phyloP scores from a whole-genome alignment of 2,329 filamentous ascomycete species.

The Apiospora sp. region DNA sequence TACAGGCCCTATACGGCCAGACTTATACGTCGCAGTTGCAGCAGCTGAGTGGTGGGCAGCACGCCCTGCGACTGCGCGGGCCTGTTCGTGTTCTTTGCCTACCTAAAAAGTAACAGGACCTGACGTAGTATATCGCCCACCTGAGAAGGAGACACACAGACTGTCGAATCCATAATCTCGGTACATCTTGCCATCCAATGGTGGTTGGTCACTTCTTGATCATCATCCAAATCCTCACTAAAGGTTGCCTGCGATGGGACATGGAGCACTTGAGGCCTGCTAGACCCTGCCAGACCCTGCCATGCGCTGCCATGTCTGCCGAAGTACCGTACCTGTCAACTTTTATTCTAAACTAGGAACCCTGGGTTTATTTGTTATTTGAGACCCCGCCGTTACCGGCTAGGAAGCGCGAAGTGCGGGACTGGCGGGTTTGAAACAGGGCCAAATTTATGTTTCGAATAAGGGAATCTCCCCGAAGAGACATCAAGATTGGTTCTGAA shows the following conservation, averaged over 20 bases:
- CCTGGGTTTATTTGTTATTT: conserved; percentile 2
- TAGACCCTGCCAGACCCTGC: too few species aligned
- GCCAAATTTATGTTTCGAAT: conserved; percentile 19
- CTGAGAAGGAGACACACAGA: conserved; percentile 1
- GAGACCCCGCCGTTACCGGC: conserved; percentile 19
- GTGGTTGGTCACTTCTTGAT: background rate
- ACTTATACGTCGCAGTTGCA: conserved; percentile 5
- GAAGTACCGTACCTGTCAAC: conserved; percentile 1
- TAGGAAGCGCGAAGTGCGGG: background rate
- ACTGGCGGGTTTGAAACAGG: conserved; percentile 14
- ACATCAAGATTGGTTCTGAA: conserved; percentile 5
- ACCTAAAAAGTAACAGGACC: conserved; percentile 4
- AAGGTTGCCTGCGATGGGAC: too few species aligned
- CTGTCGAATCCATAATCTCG: background rate
- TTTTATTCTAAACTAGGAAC: background rate
- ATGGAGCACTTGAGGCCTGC: too few species aligned
- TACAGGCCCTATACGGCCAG: background rate
- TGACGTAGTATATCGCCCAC: background rate
- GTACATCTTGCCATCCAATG: conserved; percentile 8
- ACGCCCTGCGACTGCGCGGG: background rate
- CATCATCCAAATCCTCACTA: background rate
- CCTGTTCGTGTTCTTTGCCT: background rate
- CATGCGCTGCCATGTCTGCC: background rate
- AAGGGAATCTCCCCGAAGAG: conserved; percentile 10
- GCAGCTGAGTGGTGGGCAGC: background rate